Conservation (phyloP, 805 yeast species). For the Schwanniomyces pseudopolymorphus region DNA sequence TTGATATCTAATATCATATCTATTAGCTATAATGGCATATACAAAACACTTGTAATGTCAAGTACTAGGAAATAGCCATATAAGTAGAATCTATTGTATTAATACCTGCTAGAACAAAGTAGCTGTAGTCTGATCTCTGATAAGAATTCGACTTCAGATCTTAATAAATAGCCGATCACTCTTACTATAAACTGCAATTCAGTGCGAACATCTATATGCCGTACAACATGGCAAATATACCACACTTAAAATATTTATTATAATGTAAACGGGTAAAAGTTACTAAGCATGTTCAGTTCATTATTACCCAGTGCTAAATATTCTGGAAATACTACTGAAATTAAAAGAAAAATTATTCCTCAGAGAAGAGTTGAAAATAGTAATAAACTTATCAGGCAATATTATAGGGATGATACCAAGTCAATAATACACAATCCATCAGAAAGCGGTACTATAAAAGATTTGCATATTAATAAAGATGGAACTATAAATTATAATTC, state of each 20-base stretch:
- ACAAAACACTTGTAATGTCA: no score
- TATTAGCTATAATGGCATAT: no score
- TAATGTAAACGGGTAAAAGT: neutral
- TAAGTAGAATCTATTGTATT: no score
- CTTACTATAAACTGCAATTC: neutral
- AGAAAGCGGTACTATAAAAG: slow-evolving; percentile 12
- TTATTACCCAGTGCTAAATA: slow-evolving; percentile 34
- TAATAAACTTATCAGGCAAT: neutral
- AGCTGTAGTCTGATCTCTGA: no score
- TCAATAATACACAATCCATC: neutral
- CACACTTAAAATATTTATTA: neutral
- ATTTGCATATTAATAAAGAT: slow-evolving; percentile 23
- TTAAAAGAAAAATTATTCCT: neutral
- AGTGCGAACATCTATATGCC: neutral
- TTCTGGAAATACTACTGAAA: slow-evolving; percentile 11
- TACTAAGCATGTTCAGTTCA: slow-evolving; percentile 31
- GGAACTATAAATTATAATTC: slow-evolving; percentile 26
- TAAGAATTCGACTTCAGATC: neutral
- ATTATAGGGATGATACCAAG: neutral
- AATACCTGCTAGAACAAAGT: no score
- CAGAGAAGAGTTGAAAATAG: neutral
- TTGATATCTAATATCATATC: no score
- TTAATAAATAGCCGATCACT: neutral
- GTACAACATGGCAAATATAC: neutral
- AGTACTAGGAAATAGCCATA: no score